Conservation (phyloP, 129 eudicot genomes). For the Scalesia atractyloides region DNA sequence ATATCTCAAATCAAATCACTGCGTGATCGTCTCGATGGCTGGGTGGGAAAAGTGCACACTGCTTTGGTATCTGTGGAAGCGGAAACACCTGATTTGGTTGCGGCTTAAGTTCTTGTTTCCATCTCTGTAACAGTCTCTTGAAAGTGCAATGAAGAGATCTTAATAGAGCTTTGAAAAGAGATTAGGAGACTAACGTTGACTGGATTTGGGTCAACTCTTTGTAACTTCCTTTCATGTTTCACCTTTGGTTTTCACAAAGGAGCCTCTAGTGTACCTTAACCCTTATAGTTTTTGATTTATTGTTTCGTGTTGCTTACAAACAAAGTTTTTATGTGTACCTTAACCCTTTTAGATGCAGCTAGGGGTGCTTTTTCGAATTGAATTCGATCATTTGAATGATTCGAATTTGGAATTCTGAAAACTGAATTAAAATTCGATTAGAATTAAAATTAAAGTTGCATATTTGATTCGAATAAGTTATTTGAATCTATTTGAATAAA, state of each 20-base stretch:
- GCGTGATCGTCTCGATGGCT: constrained; percentile 75
- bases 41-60: constrained; percentile 88
- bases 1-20: constrained; percentile 77
- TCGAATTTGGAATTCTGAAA: too few relatives aligned
- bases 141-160: constrained; percentile 21
- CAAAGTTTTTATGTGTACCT: neutral
- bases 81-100: constrained; percentile 91
- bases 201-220: constrained; percentile 12
- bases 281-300: constrained; percentile 14
- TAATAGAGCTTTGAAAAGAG: neutral
- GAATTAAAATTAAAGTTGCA: too few relatives aligned
- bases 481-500: too few relatives aligned
- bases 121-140: constrained; percentile 39
- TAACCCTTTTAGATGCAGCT: too few relatives aligned
- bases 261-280: constrained; percentile 19
- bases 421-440: too few relatives aligned
- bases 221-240: constrained; percentile 19
- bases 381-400: too few relatives aligned
- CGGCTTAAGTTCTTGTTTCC: constrained; percentile 38
- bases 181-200: constrained; percentile 13
- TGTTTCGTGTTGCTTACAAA: constrained; percentile 21
- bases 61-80: constrained; percentile 89
- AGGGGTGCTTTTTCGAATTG: too few relatives aligned
- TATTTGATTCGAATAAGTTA: too few relatives aligned
- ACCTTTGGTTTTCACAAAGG: constrained; percentile 9